Base-by-base conservation (phyloP, 352 stramenopile genomes). In the Globisporangium parvum region DNA sequence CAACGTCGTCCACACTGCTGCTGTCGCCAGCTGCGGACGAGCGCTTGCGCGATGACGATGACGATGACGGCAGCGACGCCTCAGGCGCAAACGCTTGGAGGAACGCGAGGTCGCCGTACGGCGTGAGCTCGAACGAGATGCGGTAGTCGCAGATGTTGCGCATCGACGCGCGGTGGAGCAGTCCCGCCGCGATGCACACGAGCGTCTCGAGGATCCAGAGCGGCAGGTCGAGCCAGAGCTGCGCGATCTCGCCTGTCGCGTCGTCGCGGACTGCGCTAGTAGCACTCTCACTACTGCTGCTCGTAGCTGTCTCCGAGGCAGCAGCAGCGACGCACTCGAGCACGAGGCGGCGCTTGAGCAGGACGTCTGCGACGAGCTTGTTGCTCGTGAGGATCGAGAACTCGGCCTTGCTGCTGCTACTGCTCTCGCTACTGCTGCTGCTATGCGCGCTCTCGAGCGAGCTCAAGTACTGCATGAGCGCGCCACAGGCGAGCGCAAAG, bases 101-200 rank as follows among this genome's bases (percentile, higher is more conserved):
- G 44, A 91, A 73, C 26, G 84, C 84, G 46, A 93, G 49, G 40
- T 93, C 84, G 3, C 84, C 81, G 52, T 92, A 93, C 8, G 84
- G 84, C 51, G 71, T 88, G 47, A 93, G 62, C 55, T 91, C 84
- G 37, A 91, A 93, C 40, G 80, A 85, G 33, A 91, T 70, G 55
- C 81, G 84, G 45, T 89, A 88, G 53, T 91, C 80, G 57, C 80
- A 88, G 24, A 83, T 63, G 53, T 89, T 90, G 33, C 77, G 69
- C 66, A 87, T 87, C 56, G 79, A 77, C 12, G 79, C 78, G 42
- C 80, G 84, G 53, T 91, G 80, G 12, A 84, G 70, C 10, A 93
- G 57, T 1, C 84, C 84, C 8, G 81, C 81, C 2, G 67, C 75
- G 55, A 88, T 70, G 41, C 75, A 85, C 2, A 88, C 74, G 15